Evolutionary conservation across 2,329 filamentous ascomycete species (phyloP).

Genomic region (Colletotrichum sp.): DNA sequence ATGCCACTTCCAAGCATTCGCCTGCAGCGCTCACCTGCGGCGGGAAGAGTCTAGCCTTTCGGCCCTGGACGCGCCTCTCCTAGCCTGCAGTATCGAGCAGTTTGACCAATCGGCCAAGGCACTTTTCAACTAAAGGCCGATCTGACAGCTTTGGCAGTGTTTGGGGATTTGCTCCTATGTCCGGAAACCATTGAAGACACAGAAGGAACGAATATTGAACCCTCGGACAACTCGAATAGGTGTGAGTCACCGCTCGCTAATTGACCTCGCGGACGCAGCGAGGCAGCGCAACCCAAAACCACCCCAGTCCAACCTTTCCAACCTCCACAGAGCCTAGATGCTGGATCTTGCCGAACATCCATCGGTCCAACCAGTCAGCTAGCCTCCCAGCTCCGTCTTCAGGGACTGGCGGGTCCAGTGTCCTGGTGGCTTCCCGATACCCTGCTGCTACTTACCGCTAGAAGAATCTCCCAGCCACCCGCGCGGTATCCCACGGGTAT

Average conservation of each 20-base stretch:
- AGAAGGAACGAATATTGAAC: neutral
- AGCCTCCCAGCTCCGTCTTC: neutral
- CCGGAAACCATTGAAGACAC: neutral
- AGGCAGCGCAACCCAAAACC: neutral
- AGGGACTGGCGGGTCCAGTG: conserved; percentile 7
- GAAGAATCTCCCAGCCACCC: neutral
- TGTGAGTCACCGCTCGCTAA: conserved; percentile 4
- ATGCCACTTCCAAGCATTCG: conserved; percentile 4
- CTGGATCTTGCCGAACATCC: conserved; percentile 20
- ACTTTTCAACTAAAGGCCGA: neutral
- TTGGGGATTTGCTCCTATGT: neutral
- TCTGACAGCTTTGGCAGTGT: neutral
- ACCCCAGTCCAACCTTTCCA: neutral
- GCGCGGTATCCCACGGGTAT: neutral
- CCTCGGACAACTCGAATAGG: neutral
- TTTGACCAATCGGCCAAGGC: neutral
- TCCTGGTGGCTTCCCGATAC: neutral
- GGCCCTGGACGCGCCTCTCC: neutral
- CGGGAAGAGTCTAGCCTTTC: neutral
- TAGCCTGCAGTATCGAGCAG: neutral
- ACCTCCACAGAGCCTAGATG: conserved; percentile 13
- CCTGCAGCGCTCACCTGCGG: neutral
- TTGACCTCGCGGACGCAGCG: neutral
- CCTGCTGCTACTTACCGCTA: neutral
- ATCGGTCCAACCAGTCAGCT: conserved; percentile 7